Conservation (phyloP, 2,329 filamentous ascomycete species). For the Xylaria sp. region DNA sequence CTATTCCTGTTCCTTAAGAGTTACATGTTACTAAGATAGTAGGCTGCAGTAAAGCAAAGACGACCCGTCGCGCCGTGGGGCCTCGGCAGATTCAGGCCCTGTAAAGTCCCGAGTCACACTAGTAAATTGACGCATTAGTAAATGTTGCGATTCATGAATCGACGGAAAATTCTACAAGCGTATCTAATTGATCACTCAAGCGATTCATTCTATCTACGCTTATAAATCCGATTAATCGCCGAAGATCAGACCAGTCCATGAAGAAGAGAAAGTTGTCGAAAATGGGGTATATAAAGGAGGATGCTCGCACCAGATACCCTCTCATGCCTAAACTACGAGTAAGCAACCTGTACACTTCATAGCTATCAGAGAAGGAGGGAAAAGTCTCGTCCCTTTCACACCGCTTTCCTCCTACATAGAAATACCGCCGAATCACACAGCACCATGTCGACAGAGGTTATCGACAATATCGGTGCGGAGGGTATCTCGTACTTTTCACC, state of each 20-base stretch:
- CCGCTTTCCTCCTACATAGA: background rate
- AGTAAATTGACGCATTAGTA: background rate
- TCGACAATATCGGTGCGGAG: constrained; percentile 10
- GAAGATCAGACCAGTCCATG: background rate
- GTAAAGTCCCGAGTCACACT: background rate
- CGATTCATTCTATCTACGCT: background rate
- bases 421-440: background rate
- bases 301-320: background rate
- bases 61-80: background rate
- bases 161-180: background rate
- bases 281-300: constrained; percentile 9
- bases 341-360: background rate
- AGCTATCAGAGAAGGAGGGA: background rate
- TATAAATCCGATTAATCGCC: constrained; percentile 6
- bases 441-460: constrained; percentile 15
- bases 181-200: background rate
- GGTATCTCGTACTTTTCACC: constrained; percentile 58
- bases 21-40: too few species aligned
- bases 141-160: background rate
- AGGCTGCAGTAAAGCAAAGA: too few species aligned
- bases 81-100: background rate
- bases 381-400: background rate
- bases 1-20: too few species aligned
- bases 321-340: background rate
- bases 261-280: background rate